Evolutionary conservation across 148 eudicot genomes (phyloP).

Genomic region (Rhododendron williamsianum): DNA sequence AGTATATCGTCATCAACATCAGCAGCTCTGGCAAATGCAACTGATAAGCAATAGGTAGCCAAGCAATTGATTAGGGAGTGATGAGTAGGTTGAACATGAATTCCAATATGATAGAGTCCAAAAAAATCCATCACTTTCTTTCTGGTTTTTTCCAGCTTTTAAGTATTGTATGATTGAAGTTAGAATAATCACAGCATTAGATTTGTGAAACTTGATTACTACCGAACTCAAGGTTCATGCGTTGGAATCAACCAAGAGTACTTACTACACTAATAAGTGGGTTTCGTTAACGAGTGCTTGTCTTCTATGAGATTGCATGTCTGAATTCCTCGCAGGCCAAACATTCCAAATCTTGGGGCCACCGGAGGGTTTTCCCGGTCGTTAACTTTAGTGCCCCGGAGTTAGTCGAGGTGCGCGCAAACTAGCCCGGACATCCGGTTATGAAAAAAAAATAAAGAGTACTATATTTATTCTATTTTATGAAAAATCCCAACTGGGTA

Average conservation of each 20-base stretch:
- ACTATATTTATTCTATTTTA: too few relatives aligned
- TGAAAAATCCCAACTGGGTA: too few relatives aligned
- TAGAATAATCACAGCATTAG: not conserved
- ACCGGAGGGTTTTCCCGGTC: not conserved
- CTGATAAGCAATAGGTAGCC: not conserved
- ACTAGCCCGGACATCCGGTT: too few relatives aligned
- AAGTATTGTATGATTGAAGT: not conserved
- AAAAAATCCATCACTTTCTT: not conserved
- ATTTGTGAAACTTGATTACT: not conserved
- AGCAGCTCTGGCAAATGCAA: not conserved
- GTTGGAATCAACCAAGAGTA: not conserved
- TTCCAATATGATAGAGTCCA: not conserved
- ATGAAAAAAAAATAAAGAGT: too few relatives aligned
- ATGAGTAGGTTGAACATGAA: not conserved
- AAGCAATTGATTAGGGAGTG: not conserved
- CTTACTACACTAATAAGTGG: not conserved
- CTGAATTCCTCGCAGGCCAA: too few relatives aligned
- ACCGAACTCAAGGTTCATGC: not conserved
- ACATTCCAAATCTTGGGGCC: not conserved
- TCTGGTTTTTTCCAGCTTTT: not conserved
- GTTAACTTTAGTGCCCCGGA: not conserved
- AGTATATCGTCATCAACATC: not conserved
- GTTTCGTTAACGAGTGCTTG: too few relatives aligned
- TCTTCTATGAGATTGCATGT: too few relatives aligned
- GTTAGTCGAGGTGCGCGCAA: too few relatives aligned